phyloP scores from a whole-genome alignment of 768 basidiomycete genomes.

The Agaricus blazei region DNA sequence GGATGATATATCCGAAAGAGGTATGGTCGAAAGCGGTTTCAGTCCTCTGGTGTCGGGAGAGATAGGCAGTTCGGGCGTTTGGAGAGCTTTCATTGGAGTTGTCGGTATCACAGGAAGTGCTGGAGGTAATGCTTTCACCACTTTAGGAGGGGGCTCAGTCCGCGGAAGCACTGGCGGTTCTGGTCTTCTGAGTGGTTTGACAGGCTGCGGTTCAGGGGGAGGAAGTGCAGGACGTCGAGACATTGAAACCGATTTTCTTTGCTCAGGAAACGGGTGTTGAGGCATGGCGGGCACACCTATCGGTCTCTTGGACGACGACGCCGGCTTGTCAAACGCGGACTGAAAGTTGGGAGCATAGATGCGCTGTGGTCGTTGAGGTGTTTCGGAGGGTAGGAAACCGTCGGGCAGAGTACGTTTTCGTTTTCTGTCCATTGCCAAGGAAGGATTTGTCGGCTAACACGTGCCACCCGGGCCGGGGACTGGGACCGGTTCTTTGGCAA shows the following conservation, averaged over 20 bases:
- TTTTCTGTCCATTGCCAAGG: background rate
- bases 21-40: conserved; percentile 5
- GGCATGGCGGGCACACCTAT: background rate
- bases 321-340: background rate
- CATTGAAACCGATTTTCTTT: background rate
- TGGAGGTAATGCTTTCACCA: background rate
- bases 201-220: background rate
- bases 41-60: background rate
- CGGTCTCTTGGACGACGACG: background rate
- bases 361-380: background rate
- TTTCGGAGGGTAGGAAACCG: background rate
- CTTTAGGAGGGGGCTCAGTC: background rate
- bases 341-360: conserved; percentile 1
- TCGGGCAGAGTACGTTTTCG: background rate
- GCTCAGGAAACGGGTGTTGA: background rate
- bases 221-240: background rate
- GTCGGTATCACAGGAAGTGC: background rate
- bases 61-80: background rate
- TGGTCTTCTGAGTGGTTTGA: background rate
- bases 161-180: background rate
- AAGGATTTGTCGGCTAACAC: background rate
- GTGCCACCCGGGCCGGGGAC: background rate
- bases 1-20: background rate
- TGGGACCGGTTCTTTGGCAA: background rate
- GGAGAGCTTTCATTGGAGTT: background rate